Evolutionary conservation across 192 early-diverging fungal genomes (phyloP), one percentile per base, ranked within the genome.

Genomic region (Polychytrium aggregatum): DNA sequence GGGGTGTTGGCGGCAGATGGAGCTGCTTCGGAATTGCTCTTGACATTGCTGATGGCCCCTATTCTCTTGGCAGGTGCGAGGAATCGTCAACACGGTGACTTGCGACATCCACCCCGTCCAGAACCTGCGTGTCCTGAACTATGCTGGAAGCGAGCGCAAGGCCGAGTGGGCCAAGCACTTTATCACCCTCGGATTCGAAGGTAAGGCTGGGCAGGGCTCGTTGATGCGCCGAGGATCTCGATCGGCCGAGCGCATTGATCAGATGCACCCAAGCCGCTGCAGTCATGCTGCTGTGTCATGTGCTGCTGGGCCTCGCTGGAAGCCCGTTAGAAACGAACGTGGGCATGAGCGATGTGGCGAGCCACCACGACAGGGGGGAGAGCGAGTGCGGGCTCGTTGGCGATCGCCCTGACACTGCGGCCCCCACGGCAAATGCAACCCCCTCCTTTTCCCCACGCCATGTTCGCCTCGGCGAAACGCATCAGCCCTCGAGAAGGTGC

Each of bases 71-170:
- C 49, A 81, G 50, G 84, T 88, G 26, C 74, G 88, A 28, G 69
- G 81, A 0, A 70, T 97, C 33, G 70, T 79, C 9, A 62, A 69
- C 44, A 60, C 78, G 9, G 81, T 97, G 20, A 76, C 77, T 31
- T 69, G 82, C 58, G 92, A 91, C 48, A 92, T 82, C 40, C 89
- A 92, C 53, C 92, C 92, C 16, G 48, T 90, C 36, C 82, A 88
- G 53, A 97, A 97, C 63, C 55, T 90, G 51, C 50, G 73, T 31
- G 78, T 97, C 0, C 53, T 86, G 46, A 65, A 70, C 10, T 64
- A 82, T 42, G 60, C 83, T 16, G 78, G 74, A 0, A 74, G 55
- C 22, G 67, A 79, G 46, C 36, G 66, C 22, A 46, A 57, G 17
- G 22, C 26, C 9, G 71, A 87, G 59, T 79, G 77, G 82, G 78